Base-by-base conservation (phyloP, 1,139 yeast genomes). In the Yamadazyma siamensis region DNA sequence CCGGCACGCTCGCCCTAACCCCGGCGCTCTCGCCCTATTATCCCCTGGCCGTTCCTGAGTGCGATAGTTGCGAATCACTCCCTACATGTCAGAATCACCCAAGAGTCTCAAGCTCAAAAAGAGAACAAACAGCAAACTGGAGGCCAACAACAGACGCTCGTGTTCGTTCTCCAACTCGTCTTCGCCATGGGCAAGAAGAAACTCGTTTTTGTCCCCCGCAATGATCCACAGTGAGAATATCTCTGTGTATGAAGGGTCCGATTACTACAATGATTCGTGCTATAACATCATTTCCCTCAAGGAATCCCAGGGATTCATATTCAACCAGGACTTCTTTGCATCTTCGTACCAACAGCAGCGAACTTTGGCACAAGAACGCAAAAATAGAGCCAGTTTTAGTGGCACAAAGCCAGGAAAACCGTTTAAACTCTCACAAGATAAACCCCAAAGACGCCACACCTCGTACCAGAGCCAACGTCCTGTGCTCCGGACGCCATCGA, bases 301-400 rank as follows among this genome's bases (percentile, higher is more conserved):
- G 29, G 86, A 80, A 48, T 68, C 80, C 28, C 89, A 82, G 50
- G 91, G 91, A 5, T 82, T 81, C 46, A 59, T 75, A 13, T 82
- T 85, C 71, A 82, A 82, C 52, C 87, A 80, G 45, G 86, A 80
- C 45, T 58, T 81, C 35, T 81, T 80, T 63, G 87, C 84, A 7
- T 67, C 80, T 6, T 75, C 79, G 6, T 77, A 74, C 47, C 83
- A 77, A 42, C 87, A 79, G 43, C 72, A 65, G 46, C 52, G 71
- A 30, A 67, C 77, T 1, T 41, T 63, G 3, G 60, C 71, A 2
- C 64, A 57, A 33, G 76, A 67, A 35, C 47, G 54, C 31, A 59
- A 52, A 32, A 41, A 46, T 18, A 47, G 65, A 22, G 54, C 59
- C 11, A 35, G n/a, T n/a, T n/a, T n/a, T n/a, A n/a, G n/a, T n/a